These are phyloP conservation scores for Colletotrichum sp. DNA, from an alignment of 2,329 filamentous ascomycete genomes.

Conservation along the genomic window DNA sequence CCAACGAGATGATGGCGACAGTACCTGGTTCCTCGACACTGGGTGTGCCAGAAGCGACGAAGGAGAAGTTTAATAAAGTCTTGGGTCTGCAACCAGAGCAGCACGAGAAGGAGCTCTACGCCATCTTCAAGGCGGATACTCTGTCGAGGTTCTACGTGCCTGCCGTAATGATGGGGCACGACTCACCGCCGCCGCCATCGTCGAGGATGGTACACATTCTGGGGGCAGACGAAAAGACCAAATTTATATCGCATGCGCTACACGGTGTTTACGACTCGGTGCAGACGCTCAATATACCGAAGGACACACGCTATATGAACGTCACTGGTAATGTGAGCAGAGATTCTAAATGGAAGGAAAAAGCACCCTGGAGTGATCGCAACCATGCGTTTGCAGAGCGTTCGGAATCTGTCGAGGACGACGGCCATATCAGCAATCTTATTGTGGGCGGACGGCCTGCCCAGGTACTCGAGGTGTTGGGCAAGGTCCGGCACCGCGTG, in stretches of 20 bases:
- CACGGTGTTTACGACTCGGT: conserved; percentile 46
- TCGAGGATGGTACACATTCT: conserved; percentile 47
- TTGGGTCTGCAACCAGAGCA: conserved; percentile 16
- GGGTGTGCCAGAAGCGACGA: background rate
- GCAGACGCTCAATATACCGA: conserved; percentile 30
- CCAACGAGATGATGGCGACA: conserved; percentile 28
- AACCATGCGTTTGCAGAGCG: background rate
- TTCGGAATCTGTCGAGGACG: conserved; percentile 27
- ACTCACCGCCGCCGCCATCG: conserved; percentile 33
- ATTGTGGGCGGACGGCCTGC: conserved; percentile 68
- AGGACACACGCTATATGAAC: conserved; percentile 5
- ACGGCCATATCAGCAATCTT: conserved; percentile 70
- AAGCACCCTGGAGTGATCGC: conserved; percentile 10
- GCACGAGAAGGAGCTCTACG: conserved; percentile 19
- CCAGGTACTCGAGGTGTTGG: conserved; percentile 60
- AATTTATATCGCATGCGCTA: conserved; percentile 45
- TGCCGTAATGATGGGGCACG: conserved; percentile 35
- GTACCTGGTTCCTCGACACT: conserved; percentile 18
- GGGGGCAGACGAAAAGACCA: conserved; percentile 44
- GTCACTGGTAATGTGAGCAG: conserved; percentile 19
- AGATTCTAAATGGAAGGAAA: conserved; percentile 31
- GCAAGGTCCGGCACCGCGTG: conserved; percentile 69
- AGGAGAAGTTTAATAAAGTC: background rate
- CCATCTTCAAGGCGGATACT: conserved; percentile 23
- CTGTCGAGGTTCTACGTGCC: conserved; percentile 36